Evolutionary conservation across 257 asterid species (phyloP).

Genomic region (Solanum raphanifolium): DNA sequence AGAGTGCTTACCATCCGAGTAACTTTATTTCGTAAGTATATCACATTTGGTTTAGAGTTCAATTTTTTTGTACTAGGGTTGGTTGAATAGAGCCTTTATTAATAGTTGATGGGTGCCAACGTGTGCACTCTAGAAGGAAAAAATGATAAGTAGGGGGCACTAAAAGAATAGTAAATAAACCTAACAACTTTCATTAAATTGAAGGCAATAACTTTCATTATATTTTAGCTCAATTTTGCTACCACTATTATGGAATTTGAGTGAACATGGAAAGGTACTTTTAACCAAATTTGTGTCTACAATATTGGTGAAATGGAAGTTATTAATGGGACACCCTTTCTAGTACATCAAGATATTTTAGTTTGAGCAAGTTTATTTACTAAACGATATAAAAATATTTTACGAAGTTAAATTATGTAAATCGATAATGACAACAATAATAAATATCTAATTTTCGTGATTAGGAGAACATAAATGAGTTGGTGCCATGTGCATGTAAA

Average conservation of each 20-base stretch:
- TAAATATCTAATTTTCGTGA: background rate
- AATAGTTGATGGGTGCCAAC: background rate
- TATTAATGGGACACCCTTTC: background rate
- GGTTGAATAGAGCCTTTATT: background rate
- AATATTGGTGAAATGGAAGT: background rate
- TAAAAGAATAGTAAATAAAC: background rate
- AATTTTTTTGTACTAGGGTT: background rate
- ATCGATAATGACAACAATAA: background rate
- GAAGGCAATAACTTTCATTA: background rate
- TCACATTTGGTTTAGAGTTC: background rate
- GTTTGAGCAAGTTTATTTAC: background rate
- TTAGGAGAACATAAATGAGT: background rate
- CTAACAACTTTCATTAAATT: background rate
- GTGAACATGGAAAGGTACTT: background rate
- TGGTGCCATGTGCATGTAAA: background rate
- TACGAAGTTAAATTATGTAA: background rate
- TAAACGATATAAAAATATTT: background rate
- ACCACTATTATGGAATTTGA: background rate
- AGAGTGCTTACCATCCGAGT: rapidly evolving
- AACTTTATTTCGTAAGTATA: background rate
- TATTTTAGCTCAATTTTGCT: background rate
- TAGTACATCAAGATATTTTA: background rate
- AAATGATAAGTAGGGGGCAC: background rate
- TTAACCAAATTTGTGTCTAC: background rate
- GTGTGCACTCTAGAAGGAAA: background rate